Evolutionary conservation across 1,284 basidiomycete genomes (phyloP).

Genomic region (Vanrija pseudolonga): DNA sequence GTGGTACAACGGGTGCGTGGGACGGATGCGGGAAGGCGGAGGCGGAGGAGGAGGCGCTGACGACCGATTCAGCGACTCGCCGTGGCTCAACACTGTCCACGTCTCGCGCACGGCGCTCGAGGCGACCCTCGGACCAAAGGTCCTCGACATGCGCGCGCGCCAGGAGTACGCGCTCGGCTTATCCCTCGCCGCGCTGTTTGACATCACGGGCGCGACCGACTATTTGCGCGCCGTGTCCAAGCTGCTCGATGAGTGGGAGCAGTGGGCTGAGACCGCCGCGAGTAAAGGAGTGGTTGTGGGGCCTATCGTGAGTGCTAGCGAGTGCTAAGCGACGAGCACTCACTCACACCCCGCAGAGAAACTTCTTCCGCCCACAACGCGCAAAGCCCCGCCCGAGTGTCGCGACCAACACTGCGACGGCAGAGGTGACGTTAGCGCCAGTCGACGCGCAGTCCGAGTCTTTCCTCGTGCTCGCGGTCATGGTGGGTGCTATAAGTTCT

Average conservation of each 20-base stretch:
- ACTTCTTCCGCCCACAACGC: slow-evolving; percentile 20
- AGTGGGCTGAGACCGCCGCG: slow-evolving; percentile 40
- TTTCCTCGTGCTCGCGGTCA: slow-evolving; percentile 19
- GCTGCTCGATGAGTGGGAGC: slow-evolving; percentile 52
- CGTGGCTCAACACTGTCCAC: slow-evolving; percentile 48
- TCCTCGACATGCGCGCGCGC: slow-evolving; percentile 39
- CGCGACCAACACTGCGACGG: slow-evolving; percentile 14
- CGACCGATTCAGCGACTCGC: slow-evolving; percentile 28
- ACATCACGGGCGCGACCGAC: slow-evolving; percentile 46
- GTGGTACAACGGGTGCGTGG: slow-evolving; percentile 45
- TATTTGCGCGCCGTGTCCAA: slow-evolving; percentile 46
- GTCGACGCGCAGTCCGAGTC: slow-evolving; percentile 17
- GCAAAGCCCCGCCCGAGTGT: slow-evolving; percentile 9
- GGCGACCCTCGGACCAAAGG: slow-evolving; percentile 32
- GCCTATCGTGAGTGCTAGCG: slow-evolving; percentile 4
- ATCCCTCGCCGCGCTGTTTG: slow-evolving; percentile 49
- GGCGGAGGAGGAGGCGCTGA: background rate
- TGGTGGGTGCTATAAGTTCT: slow-evolving; percentile 2
- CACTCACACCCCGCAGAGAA: slow-evolving; percentile 4
- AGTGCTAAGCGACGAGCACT: background rate
- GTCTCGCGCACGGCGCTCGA: slow-evolving; percentile 38
- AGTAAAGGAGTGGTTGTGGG: slow-evolving; percentile 36
- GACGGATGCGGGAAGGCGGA: background rate
- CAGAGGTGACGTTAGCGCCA: slow-evolving; percentile 18
- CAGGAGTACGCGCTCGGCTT: slow-evolving; percentile 51